These are phyloP conservation scores for Scolecobasidium constrictum DNA, from an alignment of 2,329 filamentous ascomycete species.

Conservation along the genomic window DNA sequence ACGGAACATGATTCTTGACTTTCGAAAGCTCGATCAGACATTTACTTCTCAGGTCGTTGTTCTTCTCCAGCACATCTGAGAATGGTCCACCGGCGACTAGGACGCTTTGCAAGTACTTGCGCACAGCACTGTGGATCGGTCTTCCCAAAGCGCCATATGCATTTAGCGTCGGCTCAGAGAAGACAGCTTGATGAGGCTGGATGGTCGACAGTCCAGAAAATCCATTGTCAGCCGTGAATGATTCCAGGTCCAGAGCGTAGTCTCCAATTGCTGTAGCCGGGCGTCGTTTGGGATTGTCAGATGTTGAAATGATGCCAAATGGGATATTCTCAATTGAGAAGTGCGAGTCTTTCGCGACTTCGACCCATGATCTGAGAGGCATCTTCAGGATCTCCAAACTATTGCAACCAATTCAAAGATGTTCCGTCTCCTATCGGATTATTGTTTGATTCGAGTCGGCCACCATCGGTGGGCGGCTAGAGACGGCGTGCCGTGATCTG, in stretches of 20 bases:
- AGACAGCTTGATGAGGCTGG: slow-evolving; percentile 48
- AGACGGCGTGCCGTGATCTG: too few relatives aligned
- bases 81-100: slow-evolving; percentile 49
- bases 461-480: too few relatives aligned
- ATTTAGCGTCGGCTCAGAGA: slow-evolving; percentile 56
- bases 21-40: slow-evolving; percentile 46
- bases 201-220: slow-evolving; percentile 49
- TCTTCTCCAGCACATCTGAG: slow-evolving; percentile 52
- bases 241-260: slow-evolving; percentile 57
- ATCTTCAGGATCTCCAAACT: not conserved
- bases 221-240: slow-evolving; percentile 47
- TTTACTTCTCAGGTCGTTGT: slow-evolving; percentile 44
- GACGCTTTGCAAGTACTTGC: slow-evolving; percentile 57
- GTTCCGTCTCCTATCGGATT: too few relatives aligned
- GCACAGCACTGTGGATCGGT: slow-evolving; percentile 55
- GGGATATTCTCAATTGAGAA: slow-evolving; percentile 50
- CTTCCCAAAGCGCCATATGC: slow-evolving; percentile 64
- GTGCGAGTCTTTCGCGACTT: not conserved
- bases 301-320: slow-evolving; percentile 68
- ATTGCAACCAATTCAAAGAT: too few relatives aligned
- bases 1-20: slow-evolving; percentile 58
- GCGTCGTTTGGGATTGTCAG: slow-evolving; percentile 43
- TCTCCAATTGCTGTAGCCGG: slow-evolving; percentile 64
- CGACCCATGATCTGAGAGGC: slow-evolving; percentile 3
- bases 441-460: too few relatives aligned